Conservation (phyloP, 1,139 yeast genomes). For the Geotrichum reessii region DNA sequence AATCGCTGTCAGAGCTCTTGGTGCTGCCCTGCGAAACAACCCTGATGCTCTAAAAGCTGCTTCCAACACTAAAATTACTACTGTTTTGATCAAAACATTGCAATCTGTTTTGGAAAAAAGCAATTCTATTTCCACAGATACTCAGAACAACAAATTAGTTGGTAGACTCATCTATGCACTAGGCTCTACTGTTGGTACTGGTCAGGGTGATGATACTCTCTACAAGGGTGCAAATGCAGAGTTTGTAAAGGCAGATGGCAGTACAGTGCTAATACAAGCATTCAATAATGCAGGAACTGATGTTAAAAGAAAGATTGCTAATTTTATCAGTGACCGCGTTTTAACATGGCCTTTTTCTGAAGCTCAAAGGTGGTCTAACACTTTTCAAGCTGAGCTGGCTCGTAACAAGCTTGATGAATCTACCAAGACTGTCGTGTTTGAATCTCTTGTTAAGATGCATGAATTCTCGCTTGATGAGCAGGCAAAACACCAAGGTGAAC, state of each 20-base stretch:
- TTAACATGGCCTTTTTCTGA: slow-evolving; percentile 21
- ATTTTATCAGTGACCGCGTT: slow-evolving; percentile 17
- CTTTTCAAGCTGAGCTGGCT: slow-evolving; percentile 21
- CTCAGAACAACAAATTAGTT: slow-evolving; percentile 19
- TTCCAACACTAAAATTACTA: slow-evolving; percentile 16
- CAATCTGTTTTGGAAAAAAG: background rate
- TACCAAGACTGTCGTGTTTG: slow-evolving; percentile 22
- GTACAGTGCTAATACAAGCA: slow-evolving; percentile 20
- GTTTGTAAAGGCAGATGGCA: slow-evolving; percentile 25
- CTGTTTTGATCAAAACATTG: slow-evolving; percentile 1
- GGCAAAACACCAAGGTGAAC: background rate
- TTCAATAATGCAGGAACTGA: slow-evolving; percentile 17
- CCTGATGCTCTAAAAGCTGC: slow-evolving; percentile 50
- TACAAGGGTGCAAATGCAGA: slow-evolving; percentile 15
- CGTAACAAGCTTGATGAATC: slow-evolving; percentile 9
- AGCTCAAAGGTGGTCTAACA: slow-evolving; percentile 22
- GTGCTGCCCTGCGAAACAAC: slow-evolving; percentile 57
- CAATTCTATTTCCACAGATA: background rate
- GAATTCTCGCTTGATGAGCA: slow-evolving; percentile 19
- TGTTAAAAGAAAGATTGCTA: slow-evolving; percentile 17
- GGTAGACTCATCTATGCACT: slow-evolving; percentile 31
- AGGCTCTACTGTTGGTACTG: slow-evolving; percentile 27
- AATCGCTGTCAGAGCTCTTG: slow-evolving; percentile 33
- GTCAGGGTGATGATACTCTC: slow-evolving; percentile 4
- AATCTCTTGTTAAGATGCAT: slow-evolving; percentile 29